These are phyloP conservation scores for Lathyrus tuberosus DNA, from an alignment of 306 rosid species.

Conservation along the genomic window DNA sequence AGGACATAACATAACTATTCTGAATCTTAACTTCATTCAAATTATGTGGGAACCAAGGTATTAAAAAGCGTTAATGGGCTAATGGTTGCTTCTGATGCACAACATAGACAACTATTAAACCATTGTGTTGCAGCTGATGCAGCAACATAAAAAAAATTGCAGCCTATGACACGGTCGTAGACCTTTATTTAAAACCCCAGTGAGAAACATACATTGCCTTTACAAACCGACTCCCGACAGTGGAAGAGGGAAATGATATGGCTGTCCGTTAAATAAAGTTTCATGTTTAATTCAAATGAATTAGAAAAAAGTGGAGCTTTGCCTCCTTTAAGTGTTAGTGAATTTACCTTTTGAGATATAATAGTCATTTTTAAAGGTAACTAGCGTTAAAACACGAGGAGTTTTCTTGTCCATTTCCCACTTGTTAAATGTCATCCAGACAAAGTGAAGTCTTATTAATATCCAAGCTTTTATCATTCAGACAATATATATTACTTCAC, in stretches of 20 bases:
- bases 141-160: background rate
- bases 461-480: slow-evolving; percentile 5
- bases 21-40: background rate
- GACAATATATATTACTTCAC: background rate
- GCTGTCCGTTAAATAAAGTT: background rate
- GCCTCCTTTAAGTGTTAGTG: background rate
- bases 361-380: background rate
- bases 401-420: background rate
- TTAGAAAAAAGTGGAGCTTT: background rate
- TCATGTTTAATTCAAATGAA: background rate
- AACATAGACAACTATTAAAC: too few species aligned
- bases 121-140: background rate
- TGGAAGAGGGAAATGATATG: background rate
- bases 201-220: background rate
- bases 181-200: background rate
- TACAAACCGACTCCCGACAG: background rate
- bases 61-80: background rate
- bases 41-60: slow-evolving; percentile 6
- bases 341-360: background rate
- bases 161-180: background rate
- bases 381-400: background rate
- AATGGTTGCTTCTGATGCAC: too few species aligned
- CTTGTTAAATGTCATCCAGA: background rate
- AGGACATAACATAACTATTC: background rate
- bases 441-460: background rate